Evolutionary conservation across 2,329 filamentous ascomycete species (phyloP), one percentile per base, ranked within the genome.

Genomic region (Epichloe hybrida): DNA sequence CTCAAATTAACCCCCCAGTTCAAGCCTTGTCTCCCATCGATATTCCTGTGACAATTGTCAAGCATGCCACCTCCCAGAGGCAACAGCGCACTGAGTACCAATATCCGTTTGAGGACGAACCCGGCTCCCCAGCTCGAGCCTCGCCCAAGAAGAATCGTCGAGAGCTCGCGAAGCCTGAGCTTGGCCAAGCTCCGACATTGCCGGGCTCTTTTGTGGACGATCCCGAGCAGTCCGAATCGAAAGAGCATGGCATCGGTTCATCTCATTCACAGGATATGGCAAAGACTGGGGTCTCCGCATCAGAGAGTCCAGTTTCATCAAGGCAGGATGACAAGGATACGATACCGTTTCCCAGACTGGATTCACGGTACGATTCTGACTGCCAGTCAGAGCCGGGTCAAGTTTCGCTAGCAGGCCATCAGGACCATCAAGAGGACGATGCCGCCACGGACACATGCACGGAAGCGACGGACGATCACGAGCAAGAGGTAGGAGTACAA

Each of bases 1-100:
- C 81, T 21, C 84, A 88, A 61, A 78, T 75, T 1, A 77, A 81
- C 67, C 74, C 1, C 23, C 68, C 73, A 0, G 58, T 69, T 15
- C 68, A 66, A 42, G 62, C 67, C 23, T 55, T 61, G 11, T 48
- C 59, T 23, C 57, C 58, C 11, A 46, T 56, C 13, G 57, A 61
- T 38, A 56, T 59, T 13, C 58, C 59, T 45, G 57, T 59, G 45
- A 58, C 57, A 20, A 55, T 61, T 45, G 53, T 61, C 27, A 62
- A 62, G 46, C 59, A 62, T 23, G 58, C 62, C 4, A 64, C 59
- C 47, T 61, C 65, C 6, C 63, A 62, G 37, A 53, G 54, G 17
- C 59, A 60, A 46, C 57, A 61, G 34, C 68, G 65, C 54, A 61
- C 66, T 8, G 70, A 74, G 46, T 77, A 79, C 56, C 70, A 70